Evolutionary conservation across 2,329 filamentous ascomycete species (phyloP), one percentile per base, ranked within the genome.

Genomic region (Bipolaris zeicola): DNA sequence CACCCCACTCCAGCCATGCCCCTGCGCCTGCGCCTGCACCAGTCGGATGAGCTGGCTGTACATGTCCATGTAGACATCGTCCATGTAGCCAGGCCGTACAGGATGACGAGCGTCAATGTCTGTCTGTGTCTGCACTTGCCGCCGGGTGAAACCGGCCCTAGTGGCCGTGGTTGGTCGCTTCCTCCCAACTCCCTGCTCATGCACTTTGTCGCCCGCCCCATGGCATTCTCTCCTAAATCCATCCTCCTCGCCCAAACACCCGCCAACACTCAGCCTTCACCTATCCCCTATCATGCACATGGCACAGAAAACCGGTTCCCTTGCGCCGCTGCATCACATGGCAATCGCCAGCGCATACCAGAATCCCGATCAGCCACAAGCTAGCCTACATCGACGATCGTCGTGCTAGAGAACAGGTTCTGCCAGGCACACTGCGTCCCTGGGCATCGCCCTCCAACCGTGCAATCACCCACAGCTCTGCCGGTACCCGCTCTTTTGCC

Each of bases 381-480:
- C 31, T 31, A 52, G 10, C 42, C 48, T 28, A 31, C 49, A 56
- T 56, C 53, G 53, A 47, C 53, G 53, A 56, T 56, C 49, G 42
- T 18, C 14, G 6, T 42, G 53, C 28, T 10, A 26, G 26, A 31
- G 33, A 56, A 31, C 53, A 52, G 47, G 42, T 52, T 52, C 53
- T 52, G 53, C 36, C 53, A 52, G 53, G 48, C 53, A 56, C 53
- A 24, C 43, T 46, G 28, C 16, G 26, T 34, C 28, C 48, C 42
- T 56, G 26, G 34, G 24, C 20, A 56, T 56, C 53, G 53, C 22
- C 42, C 36, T 46, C 22, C 42, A 56, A 37, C 49, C 6, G 37
- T 42, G 49, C 48, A 43, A 56, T 52, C 53, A 56, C 34, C 33
- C 36, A 47, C 22, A 20, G 2, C 28, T 31, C 11, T 52, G 53